Evolutionary conservation across 2,329 filamentous ascomycete species (phyloP), one percentile per base, ranked within the genome.

Genomic region (Fusarium acutatum): DNA sequence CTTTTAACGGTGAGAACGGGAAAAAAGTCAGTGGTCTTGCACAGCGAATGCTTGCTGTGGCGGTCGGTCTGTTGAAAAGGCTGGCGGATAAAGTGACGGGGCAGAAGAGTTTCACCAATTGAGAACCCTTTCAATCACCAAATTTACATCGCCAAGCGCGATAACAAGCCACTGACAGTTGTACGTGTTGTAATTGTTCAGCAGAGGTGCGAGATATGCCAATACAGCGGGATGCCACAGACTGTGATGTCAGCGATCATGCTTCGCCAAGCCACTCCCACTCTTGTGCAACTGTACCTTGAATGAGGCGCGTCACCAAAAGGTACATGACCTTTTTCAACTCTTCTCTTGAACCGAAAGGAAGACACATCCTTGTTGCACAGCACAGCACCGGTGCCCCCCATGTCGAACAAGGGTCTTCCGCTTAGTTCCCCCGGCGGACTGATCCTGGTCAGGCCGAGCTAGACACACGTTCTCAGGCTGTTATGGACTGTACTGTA

Each of bases 161-260:
- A 67, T 63, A 47, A 60, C 38, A 56, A 35, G 53, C 43, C 49
- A 58, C 44, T 28, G 38, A 47, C 40, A 58, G 40, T n/a, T 24
- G 28, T 43, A 44, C 28, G 22, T 44, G 26, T 35, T 49, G 56
- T 24, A 49, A 41, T 32, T 46, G 43, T 32, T 17, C 41, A 43
- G 28, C 47, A 68, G 32, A 53, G 34, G 58, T 30, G 22, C 43
- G n/a, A 65, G 62, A 60, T 66, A 60, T 59, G 47, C 56, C 50
- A 52, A 22, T 52, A 24, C 43, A 40, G 40, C 35, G 26, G 41
- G 30, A 41, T 40, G 53, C 50, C 43, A 54, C 50, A 30, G 65
- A 62, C 38, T 57, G 75, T 78, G 74, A 77, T 77, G 75, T 77
- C 74, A 78, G 74, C 68, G 64, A 77, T 60, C 60, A 60, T 75